Evolutionary conservation across 2,329 filamentous ascomycete species (phyloP).

Genomic region (Penicillium expansum): DNA sequence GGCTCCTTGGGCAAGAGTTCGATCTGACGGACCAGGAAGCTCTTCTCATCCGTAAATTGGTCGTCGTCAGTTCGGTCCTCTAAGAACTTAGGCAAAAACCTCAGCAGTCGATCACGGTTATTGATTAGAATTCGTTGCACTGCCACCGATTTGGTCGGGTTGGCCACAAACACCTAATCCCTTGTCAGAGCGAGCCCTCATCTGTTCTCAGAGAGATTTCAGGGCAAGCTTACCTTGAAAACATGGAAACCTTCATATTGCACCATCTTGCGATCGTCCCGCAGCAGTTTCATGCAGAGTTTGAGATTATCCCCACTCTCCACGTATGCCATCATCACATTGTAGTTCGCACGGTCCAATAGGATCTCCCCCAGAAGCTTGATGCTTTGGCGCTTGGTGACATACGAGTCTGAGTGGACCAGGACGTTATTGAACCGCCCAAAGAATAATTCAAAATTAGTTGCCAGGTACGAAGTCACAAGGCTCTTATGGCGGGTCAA

Average conservation of each 20-base stretch:
- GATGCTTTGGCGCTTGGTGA: conserved; percentile 96
- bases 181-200: conserved; percentile 18
- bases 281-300: conserved; percentile 94
- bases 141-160: conserved; percentile 94
- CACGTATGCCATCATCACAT: conserved; percentile 96
- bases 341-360: conserved; percentile 93
- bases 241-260: conserved; percentile 99
- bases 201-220: background rate
- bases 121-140: conserved; percentile 95
- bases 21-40: conserved; percentile 95
- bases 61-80: conserved; percentile 96
- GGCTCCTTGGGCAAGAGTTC: conserved; percentile 48
- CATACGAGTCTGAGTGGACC: conserved; percentile 90
- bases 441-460: conserved; percentile 94
- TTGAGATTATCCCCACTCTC: conserved; percentile 94
- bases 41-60: conserved; percentile 97
- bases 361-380: conserved; percentile 94
- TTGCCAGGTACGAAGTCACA: conserved; percentile 79
- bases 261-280: conserved; percentile 97
- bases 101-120: conserved; percentile 86
- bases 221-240: conserved; percentile 66
- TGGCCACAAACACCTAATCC: conserved; percentile 83
- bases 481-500: conserved; percentile 91
- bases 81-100: conserved; percentile 85
- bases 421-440: conserved; percentile 81